Evolutionary conservation across 257 asterid genomes (phyloP).

Genomic region (Gentiana dahurica): DNA sequence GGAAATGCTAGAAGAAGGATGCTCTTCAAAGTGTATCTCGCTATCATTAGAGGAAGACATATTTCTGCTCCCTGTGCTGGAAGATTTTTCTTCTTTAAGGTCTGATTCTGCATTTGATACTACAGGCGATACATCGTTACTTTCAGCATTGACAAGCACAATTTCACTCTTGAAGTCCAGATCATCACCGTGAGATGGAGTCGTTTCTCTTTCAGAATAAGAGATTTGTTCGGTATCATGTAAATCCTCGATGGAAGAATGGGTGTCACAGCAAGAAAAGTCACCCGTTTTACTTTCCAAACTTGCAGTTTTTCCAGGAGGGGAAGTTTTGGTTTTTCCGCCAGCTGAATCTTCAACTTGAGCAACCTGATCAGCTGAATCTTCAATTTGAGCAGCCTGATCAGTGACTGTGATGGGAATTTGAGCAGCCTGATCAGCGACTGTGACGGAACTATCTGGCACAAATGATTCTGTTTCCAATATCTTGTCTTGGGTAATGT

Average conservation of each 20-base stretch:
- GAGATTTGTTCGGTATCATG: background rate
- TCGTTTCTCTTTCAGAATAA: background rate
- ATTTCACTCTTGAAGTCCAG: constrained; percentile 3
- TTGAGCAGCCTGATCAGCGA: no score
- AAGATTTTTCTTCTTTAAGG: constrained; percentile 21
- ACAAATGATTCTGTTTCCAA: no score
- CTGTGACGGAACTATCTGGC: no score
- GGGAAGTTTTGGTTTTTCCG: constrained; percentile 1
- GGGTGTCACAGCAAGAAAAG: no score
- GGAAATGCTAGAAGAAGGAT: background rate
- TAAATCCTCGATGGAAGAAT: no score
- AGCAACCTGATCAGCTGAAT: no score
- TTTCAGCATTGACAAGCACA: constrained; percentile 2
- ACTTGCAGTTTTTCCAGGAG: background rate
- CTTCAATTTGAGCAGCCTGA: background rate
- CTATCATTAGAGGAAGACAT: constrained; percentile 1
- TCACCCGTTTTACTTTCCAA: background rate
- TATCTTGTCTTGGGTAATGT: no score
- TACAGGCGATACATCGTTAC: constrained; percentile 11
- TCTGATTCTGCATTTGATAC: constrained; percentile 28
- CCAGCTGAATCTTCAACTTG: background rate
- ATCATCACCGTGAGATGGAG: background rate
- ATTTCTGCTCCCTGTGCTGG: constrained; percentile 1
- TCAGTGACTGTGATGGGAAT: background rate
- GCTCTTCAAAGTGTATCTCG: constrained; percentile 12